Evolutionary conservation across 148 eudicot species (phyloP).

Genomic region (Polygonum aviculare): DNA sequence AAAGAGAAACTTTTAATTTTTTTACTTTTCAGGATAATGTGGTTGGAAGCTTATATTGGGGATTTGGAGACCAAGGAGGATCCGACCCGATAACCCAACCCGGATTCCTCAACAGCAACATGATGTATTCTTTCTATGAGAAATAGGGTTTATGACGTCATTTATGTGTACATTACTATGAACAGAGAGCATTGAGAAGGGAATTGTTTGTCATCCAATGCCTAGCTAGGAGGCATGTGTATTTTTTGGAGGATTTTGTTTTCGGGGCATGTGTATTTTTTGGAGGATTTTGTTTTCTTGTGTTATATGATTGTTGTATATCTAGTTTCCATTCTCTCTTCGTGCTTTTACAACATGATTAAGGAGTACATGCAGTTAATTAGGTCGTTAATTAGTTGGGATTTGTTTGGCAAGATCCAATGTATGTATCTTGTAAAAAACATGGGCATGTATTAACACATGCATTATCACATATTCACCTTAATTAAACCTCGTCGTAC

Average conservation of each 20-base stretch:
- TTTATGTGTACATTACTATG: neutral
- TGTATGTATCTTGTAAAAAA: neutral
- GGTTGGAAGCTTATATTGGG: constrained; percentile 5
- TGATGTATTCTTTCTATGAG: neutral
- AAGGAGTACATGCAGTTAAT: neutral
- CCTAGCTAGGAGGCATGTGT: neutral
- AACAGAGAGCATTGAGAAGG: neutral
- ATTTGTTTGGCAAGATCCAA: neutral
- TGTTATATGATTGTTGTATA: neutral
- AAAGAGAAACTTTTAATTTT: neutral
- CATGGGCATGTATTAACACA: no score
- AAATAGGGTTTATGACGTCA: neutral
- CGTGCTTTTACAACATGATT: neutral
- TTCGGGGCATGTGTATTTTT: neutral
- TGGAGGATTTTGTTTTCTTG: neutral
- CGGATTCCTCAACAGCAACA: constrained; percentile 2
- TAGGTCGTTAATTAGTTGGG: neutral
- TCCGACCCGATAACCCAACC: neutral
- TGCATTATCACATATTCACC: no score
- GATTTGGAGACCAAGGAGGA: constrained; percentile 5
- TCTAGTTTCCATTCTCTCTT: neutral
- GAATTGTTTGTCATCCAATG: constrained; percentile 5
- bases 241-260: neutral
- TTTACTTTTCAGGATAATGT: neutral
- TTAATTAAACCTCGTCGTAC: no score